These are phyloP conservation scores for Paracamarosporium sp. DNA, from an alignment of 2,329 filamentous ascomycete genomes.

Conservation along the genomic window DNA sequence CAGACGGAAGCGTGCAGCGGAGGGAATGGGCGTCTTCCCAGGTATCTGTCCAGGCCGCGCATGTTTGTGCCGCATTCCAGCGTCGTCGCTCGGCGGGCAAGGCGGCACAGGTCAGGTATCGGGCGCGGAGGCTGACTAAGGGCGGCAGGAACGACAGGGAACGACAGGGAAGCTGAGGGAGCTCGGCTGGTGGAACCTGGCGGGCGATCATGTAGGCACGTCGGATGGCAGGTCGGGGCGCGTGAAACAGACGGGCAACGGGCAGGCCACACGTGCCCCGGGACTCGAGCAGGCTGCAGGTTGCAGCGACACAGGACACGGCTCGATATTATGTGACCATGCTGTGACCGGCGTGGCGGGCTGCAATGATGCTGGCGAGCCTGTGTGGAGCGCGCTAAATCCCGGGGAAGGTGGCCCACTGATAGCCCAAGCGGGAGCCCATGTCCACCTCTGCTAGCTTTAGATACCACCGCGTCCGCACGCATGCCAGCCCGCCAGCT, in stretches of 20 bases:
- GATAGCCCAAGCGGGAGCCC: too few relatives aligned
- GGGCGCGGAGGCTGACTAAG: neutral
- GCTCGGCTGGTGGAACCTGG: too few relatives aligned
- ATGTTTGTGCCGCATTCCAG: too few relatives aligned
- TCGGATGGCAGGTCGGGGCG: too few relatives aligned
- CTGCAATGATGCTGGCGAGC: neutral
- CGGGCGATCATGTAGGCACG: too few relatives aligned
- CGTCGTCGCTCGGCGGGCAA: neutral
- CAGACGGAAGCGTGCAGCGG: too few relatives aligned
- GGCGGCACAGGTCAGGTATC: neutral
- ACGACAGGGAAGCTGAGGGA: too few relatives aligned
- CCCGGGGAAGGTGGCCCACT: constrained; percentile 15
- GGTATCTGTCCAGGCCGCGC: too few relatives aligned
- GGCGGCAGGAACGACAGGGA: neutral
- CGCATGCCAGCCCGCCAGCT: neutral
- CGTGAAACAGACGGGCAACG: neutral
- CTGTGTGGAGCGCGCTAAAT: too few relatives aligned
- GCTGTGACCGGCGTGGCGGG: constrained; percentile 5
- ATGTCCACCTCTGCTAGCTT: too few relatives aligned
- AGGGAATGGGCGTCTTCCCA: too few relatives aligned
- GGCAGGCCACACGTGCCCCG: constrained; percentile 4
- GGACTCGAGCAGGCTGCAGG: constrained; percentile 9
- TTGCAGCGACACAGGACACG: neutral
- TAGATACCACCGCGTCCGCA: neutral
- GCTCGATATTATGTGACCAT: constrained; percentile 1